These are phyloP conservation scores for Cerrena zonata DNA, from an alignment of 1,284 basidiomycete genomes.

Conservation along the genomic window DNA sequence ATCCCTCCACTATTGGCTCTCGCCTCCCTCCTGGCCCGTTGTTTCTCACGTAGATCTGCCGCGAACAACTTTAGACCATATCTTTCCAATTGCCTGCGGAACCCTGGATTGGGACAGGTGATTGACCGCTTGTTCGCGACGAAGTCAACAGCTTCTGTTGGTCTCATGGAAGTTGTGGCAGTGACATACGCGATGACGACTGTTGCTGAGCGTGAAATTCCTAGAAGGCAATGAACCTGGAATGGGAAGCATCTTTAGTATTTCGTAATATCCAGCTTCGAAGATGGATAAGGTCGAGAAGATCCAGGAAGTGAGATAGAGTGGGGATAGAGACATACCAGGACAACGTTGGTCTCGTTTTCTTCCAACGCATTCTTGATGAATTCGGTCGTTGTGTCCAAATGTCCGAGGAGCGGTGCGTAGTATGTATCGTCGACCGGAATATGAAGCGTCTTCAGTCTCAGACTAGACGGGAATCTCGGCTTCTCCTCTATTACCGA, in stretches of 20 bases:
- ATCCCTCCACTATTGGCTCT: conserved; percentile 3
- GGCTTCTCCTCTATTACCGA: conserved; percentile 36
- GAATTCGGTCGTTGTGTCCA: conserved; percentile 34
- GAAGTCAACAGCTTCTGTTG: conserved; percentile 29
- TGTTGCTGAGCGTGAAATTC: conserved; percentile 47
- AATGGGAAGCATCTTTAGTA: too few relatives aligned
- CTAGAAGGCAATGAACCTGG: conserved; percentile 52
- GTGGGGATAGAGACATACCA: conserved; percentile 38
- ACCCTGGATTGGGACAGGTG: conserved; percentile 33
- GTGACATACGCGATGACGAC: conserved; percentile 52
- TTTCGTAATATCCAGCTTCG: not conserved
- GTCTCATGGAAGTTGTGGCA: conserved; percentile 29
- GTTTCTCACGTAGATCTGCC: not conserved
- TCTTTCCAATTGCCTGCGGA: conserved; percentile 31
- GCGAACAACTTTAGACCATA: conserved; percentile 6
- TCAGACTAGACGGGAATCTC: conserved; percentile 28
- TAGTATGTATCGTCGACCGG: conserved; percentile 27
- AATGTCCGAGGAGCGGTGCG: conserved; percentile 28
- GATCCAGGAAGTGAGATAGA: not conserved
- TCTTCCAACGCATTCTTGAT: conserved; percentile 36
- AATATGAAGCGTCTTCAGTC: conserved; percentile 28
- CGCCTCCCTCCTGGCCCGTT: not conserved
- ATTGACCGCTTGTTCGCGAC: conserved; percentile 28
- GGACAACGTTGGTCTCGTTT: conserved; percentile 43
- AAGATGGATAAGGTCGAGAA: not conserved